phyloP scores from a whole-genome alignment of 768 basidiomycete genomes.

The Vararia minispora region DNA sequence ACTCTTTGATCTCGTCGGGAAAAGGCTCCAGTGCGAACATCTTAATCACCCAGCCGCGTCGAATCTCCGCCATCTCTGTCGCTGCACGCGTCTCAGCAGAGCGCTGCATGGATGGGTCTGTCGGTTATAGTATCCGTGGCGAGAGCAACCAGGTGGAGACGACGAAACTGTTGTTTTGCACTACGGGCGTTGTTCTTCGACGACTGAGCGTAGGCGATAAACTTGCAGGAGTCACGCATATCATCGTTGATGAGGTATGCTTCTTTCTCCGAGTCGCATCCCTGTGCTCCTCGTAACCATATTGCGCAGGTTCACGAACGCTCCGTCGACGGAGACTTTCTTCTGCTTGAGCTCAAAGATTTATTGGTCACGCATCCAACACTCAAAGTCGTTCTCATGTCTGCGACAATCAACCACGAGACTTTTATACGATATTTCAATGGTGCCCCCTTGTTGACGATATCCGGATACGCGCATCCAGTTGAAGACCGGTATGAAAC shows the following conservation, averaged over 20 bases:
- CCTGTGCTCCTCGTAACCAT: neutral
- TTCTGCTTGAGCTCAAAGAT: slow-evolving; percentile 76
- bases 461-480: slow-evolving; percentile 75
- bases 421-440: slow-evolving; percentile 77
- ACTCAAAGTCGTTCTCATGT: slow-evolving; percentile 84
- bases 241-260: slow-evolving; percentile 81
- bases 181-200: slow-evolving; percentile 85
- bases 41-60: slow-evolving; percentile 80
- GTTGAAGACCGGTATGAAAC: slow-evolving; percentile 56
- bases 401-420: slow-evolving; percentile 88
- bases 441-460: slow-evolving; percentile 68
- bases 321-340: slow-evolving; percentile 82
- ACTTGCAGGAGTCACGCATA: slow-evolving; percentile 63
- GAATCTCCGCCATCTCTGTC: slow-evolving; percentile 83
- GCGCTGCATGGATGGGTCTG: slow-evolving; percentile 60
- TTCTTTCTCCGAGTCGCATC: neutral
- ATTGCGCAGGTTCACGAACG: slow-evolving; percentile 73
- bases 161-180: slow-evolving; percentile 82
- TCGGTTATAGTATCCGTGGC: slow-evolving; percentile 86
- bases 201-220: slow-evolving; percentile 66
- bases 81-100: slow-evolving; percentile 81
- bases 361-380: slow-evolving; percentile 49
- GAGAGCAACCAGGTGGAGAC: slow-evolving; percentile 56
- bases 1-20: slow-evolving; percentile 56
- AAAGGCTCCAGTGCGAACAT: slow-evolving; percentile 62